Percentiles rank a stretch among this genome's conserved stretches.
Evolutionary conservation across 148 eudicot species (phyloP).

Genomic region (Cornus kousa): DNA sequence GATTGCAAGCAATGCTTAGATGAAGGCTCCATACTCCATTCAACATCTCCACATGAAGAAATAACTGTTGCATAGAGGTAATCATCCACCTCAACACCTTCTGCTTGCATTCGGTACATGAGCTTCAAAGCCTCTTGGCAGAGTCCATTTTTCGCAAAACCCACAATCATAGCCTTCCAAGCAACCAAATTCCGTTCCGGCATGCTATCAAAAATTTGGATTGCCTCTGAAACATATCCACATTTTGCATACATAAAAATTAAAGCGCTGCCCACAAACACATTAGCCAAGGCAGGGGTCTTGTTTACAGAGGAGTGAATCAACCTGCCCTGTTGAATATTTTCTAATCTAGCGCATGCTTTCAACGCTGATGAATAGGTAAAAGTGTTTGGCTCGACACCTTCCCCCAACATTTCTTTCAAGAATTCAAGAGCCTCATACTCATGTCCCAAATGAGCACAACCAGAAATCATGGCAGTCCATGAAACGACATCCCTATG

Average conservation of each 20-base stretch:
- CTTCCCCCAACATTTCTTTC: slow-evolving; percentile 75
- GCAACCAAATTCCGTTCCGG: slow-evolving; percentile 67
- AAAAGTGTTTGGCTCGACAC: slow-evolving; percentile 73
- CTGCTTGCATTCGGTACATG: slow-evolving; percentile 74
- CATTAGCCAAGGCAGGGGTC: slow-evolving; percentile 52
- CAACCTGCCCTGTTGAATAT: slow-evolving; percentile 57
- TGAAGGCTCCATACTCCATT: slow-evolving; percentile 39
- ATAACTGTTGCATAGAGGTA: slow-evolving; percentile 63
- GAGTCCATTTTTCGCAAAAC: slow-evolving; percentile 69
- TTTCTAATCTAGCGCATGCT: slow-evolving; percentile 77
- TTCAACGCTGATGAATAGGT: slow-evolving; percentile 80
- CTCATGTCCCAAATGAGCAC: slow-evolving; percentile 68
- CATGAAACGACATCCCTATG: slow-evolving; percentile 77
- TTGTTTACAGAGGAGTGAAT: slow-evolving; percentile 71
- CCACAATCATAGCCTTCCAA: slow-evolving; percentile 81
- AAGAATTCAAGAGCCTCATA: slow-evolving; percentile 71
- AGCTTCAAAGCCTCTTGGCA: slow-evolving; percentile 78
- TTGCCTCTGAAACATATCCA: slow-evolving; percentile 68
- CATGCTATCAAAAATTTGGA: slow-evolving; percentile 67
- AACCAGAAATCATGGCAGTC: slow-evolving; percentile 85
- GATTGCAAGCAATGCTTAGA: slow-evolving; percentile 26
- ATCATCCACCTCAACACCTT: slow-evolving; percentile 72
- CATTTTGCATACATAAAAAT: slow-evolving; percentile 82
- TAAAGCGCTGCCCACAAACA: slow-evolving; percentile 76
- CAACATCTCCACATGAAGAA: slow-evolving; percentile 71